A percentile compares a stretch with the other conserved stretches of the same genome.
Conservation (phyloP, 2,329 filamentous ascomycete species). For the Fonsecaea pedrosoi region DNA sequence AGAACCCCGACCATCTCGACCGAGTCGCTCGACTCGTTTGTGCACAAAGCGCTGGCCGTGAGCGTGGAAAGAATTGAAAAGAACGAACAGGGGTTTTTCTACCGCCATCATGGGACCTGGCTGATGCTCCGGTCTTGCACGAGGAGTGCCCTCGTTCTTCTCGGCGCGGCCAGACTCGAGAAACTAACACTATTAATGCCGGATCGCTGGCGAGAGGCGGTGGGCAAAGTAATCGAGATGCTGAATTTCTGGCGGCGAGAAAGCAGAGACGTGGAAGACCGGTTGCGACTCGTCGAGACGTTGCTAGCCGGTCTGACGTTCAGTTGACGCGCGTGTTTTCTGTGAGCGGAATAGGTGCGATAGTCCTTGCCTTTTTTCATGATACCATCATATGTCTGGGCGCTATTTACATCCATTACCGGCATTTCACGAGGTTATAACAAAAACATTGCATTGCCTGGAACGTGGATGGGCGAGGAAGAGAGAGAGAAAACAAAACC, state of each 20-base stretch:
- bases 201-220: slow-evolving; percentile 40
- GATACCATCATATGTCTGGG: background rate
- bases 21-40: slow-evolving; percentile 39
- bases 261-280: slow-evolving; percentile 41
- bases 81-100: slow-evolving; percentile 44
- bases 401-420: background rate
- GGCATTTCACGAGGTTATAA: background rate
- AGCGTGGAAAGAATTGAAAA: slow-evolving; percentile 46
- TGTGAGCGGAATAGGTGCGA: background rate
- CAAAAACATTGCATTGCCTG: slow-evolving; percentile 1
- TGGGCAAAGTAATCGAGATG: slow-evolving; percentile 42
- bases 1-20: slow-evolving; percentile 39
- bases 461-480: background rate
- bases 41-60: slow-evolving; percentile 43
- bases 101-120: slow-evolving; percentile 47
- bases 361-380: background rate
- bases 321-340: slow-evolving; percentile 1
- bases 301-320: slow-evolving; percentile 29
- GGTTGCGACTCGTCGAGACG: slow-evolving; percentile 38
- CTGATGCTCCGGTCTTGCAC: slow-evolving; percentile 46
- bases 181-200: slow-evolving; percentile 48
- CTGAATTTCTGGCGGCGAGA: slow-evolving; percentile 42
- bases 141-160: slow-evolving; percentile 43
- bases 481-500: no score
- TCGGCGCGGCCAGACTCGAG: slow-evolving; percentile 43